Conservation (phyloP, 345 rosid genomes). For the Euphorbia tirucalli region DNA sequence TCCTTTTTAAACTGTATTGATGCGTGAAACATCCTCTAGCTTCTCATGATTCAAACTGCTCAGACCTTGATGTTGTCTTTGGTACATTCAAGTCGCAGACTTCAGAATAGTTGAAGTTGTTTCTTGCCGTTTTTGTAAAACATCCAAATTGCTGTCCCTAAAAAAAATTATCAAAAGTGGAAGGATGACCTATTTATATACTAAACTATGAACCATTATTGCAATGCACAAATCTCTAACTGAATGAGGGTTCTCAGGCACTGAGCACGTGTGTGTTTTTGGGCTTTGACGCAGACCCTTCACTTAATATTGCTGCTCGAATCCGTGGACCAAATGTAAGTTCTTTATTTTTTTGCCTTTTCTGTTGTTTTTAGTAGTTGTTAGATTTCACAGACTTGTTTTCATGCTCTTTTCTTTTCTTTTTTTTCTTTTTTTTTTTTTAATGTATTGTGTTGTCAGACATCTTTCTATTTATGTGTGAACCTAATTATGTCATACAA, state of each 20-base stretch:
- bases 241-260: slow-evolving; percentile 46
- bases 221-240: slow-evolving; percentile 19
- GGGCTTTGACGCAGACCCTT: slow-evolving; percentile 80
- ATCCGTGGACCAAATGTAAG: slow-evolving; percentile 97
- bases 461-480: not conserved
- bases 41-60: not conserved
- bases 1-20: not conserved
- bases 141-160: not conserved
- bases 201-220: slow-evolving; percentile 9
- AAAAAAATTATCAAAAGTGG: not conserved
- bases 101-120: not conserved
- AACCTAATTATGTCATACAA: not conserved
- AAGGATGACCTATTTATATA: not conserved
- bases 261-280: slow-evolving; percentile 65
- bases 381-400: not conserved
- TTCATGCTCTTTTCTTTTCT: not conserved
- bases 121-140: not conserved
- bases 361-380: not conserved
- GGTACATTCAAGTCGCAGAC: not conserved
- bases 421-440: no score
- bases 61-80: not conserved
- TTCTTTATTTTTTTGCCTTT: slow-evolving; percentile 19
- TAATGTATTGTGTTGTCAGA: not conserved
- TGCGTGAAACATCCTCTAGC: not conserved
- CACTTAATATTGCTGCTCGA: slow-evolving; percentile 67